A percentile compares a stretch with the other conserved stretches of the same genome.
phyloP scores from a whole-genome alignment of 2,329 filamentous ascomycete genomes.

The Mycosphaerella sp. region DNA sequence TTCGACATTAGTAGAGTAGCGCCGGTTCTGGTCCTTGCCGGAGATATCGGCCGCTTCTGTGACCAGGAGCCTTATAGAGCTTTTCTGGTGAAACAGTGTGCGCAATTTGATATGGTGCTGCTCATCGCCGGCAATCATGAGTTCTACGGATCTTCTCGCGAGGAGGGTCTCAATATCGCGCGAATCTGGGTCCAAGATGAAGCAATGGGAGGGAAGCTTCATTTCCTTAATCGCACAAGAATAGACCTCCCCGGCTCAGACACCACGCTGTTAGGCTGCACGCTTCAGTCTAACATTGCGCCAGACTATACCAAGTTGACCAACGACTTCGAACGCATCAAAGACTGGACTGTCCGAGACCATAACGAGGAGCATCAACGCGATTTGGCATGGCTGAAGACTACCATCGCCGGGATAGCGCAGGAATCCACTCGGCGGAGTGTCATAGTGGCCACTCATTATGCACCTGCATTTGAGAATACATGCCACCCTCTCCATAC shows the following conservation, averaged over 20 bases:
- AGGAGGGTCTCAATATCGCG: slow-evolving; percentile 37
- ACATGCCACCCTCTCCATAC: too few relatives aligned
- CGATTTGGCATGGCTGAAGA: slow-evolving; percentile 48
- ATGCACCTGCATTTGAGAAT: too few relatives aligned
- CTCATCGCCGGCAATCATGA: slow-evolving; percentile 52
- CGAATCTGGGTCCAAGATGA: slow-evolving; percentile 38
- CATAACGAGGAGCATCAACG: slow-evolving; percentile 45
- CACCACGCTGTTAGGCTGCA: slow-evolving; percentile 51
- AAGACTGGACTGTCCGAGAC: slow-evolving; percentile 42
- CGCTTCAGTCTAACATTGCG: slow-evolving; percentile 46
- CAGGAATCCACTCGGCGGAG: too few relatives aligned
- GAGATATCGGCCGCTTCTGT: slow-evolving; percentile 42
- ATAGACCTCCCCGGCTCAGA: slow-evolving; percentile 36
- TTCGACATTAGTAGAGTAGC: slow-evolving; percentile 38
- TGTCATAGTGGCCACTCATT: too few relatives aligned
- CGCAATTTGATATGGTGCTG: slow-evolving; percentile 42
- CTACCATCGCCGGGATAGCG: too few relatives aligned
- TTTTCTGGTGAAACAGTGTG: slow-evolving; percentile 42
- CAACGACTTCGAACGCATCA: too few relatives aligned
- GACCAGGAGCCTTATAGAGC: slow-evolving; percentile 43
- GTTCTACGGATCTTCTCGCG: slow-evolving; percentile 45
- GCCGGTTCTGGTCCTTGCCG: slow-evolving; percentile 44
- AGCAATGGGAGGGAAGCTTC: slow-evolving; percentile 35
- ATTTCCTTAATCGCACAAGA: slow-evolving; percentile 38
- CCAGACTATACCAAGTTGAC: too few relatives aligned